These are phyloP conservation scores for Lagenidium giganteum DNA, from an alignment of 352 stramenopile genomes.

Conservation along the genomic window DNA sequence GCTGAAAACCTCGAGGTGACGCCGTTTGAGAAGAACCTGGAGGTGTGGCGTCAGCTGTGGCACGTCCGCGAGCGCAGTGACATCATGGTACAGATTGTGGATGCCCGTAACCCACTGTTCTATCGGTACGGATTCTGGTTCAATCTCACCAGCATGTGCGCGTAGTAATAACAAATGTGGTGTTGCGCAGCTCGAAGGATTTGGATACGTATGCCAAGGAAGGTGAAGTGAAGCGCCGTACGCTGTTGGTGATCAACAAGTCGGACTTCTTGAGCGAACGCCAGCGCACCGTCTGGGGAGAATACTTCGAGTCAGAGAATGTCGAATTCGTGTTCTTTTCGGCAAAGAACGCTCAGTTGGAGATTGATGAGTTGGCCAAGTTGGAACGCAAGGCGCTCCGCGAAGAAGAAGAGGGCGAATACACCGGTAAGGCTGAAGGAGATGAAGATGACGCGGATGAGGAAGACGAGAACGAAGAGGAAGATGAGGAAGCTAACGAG, in stretches of 20 bases:
- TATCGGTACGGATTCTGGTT: conserved; percentile 58
- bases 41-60: conserved; percentile 99
- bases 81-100: conserved; percentile 96
- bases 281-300: conserved; percentile 89
- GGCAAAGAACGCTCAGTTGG: conserved; percentile 89
- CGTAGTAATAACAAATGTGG: neutral
- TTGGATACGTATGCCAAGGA: conserved; percentile 93
- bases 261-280: conserved; percentile 92
- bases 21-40: conserved; percentile 99
- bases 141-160: neutral
- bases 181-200: conserved; percentile 88
- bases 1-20: conserved; percentile 86
- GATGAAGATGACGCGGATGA: neutral
- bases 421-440: conserved; percentile 23
- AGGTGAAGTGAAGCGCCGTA: conserved; percentile 79
- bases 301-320: conserved; percentile 88
- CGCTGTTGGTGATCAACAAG: conserved; percentile 98
- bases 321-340: conserved; percentile 97
- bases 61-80: conserved; percentile 96
- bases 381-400: conserved; percentile 28
- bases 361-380: conserved; percentile 73
- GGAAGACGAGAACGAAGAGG: conserved; percentile 1
- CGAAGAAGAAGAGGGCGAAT: conserved; percentile 26
- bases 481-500: no score
- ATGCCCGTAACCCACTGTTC: conserved; percentile 97